Base-by-base conservation (phyloP, 2,329 filamentous ascomycete genomes). In the Colletotrichum lindemuthianum region DNA sequence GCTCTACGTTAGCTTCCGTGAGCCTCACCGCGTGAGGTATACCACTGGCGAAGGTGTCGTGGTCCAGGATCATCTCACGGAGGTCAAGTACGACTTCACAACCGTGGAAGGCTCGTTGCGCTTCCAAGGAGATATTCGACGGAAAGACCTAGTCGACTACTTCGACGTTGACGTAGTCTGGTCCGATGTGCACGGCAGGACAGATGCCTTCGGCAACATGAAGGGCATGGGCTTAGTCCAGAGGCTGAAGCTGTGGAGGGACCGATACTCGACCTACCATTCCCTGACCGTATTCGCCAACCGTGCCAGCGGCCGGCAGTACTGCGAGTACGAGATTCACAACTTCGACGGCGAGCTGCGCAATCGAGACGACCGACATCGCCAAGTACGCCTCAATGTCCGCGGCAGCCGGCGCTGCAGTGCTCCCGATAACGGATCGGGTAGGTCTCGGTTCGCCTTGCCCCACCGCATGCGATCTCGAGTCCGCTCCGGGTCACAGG, bases 91-190 rank as follows among this genome's bases (percentile, higher is more conserved):
- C 69, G 82, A 84, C 59, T 85, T 85, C 67, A 84, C 81, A 2
- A 78, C 79, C 1, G 72, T 82, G 52, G 80, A 83, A 51, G 74
- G 77, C 15, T 84, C 82, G 1, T 73, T 80, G 16, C 79, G 78
- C 32, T 83, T 85, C 63, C 82, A 85, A 65, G 76, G 82, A 54
- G 82, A 85, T 59, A 68, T 85, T 41, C 78, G 83, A 24, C 72
- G 75, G 36, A 81, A 81, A 69, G 80, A 84, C 47, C 70, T 85
- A 24, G 69, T 85, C 37, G 82, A 80, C 68, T 84, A 82, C 71
- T 85, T 81, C 60, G 83, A 85, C 63, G 77, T 84, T 37, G 82
- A 85, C 65, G 82, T 85, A 9, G 75, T 82, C 40, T 85, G 83
- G 82, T 82, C 82, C 24, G 82, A 85, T 66, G 72, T 76, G 4